These are phyloP conservation scores for Clarireedia paspali DNA, from an alignment of 2,329 filamentous ascomycete species.

Conservation along the genomic window DNA sequence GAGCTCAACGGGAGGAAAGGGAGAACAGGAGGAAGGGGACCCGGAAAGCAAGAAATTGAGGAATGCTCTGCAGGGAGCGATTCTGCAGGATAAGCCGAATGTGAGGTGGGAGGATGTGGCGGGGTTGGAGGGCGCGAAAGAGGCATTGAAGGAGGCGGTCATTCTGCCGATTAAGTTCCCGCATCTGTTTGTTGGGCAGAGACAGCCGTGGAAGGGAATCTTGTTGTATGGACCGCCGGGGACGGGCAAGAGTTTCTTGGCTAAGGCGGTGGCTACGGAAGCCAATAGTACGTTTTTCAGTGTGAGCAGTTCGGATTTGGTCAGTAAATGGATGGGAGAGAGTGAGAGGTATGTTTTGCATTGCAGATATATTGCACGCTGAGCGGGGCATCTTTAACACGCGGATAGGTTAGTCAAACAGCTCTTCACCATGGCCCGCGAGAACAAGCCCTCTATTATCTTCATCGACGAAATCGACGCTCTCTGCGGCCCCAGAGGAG, in stretches of 20 bases:
- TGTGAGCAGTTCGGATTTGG: constrained; percentile 91
- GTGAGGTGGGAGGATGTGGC: constrained; percentile 98
- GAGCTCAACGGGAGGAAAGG: constrained; percentile 53
- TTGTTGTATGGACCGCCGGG: constrained; percentile 91
- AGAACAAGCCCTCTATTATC: constrained; percentile 97
- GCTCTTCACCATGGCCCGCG: constrained; percentile 93
- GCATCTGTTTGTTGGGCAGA: constrained; percentile 89
- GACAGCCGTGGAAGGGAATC: constrained; percentile 98
- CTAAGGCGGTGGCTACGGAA: constrained; percentile 95
- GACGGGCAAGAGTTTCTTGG: constrained; percentile 95
- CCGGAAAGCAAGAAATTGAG: constrained; percentile 93
- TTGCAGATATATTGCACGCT: background rate
- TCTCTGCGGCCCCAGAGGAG: constrained; percentile 81
- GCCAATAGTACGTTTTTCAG: constrained; percentile 99
- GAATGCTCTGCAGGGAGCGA: constrained; percentile 83
- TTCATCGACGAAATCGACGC: constrained; percentile 99
- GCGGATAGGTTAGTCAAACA: constrained; percentile 67
- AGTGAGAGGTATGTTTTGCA: constrained; percentile 68
- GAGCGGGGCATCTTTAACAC: constrained; percentile 5
- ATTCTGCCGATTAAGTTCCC: constrained; percentile 98
- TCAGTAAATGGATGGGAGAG: constrained; percentile 99
- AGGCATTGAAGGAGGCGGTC: constrained; percentile 95
- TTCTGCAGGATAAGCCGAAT: constrained; percentile 91
- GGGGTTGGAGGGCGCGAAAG: constrained; percentile 87
- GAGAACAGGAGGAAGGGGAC: constrained; percentile 61